A percentile compares a stretch with the other conserved stretches of the same genome.
These are phyloP conservation scores for Geoglossum cookeanum DNA, from an alignment of 2,329 filamentous ascomycete species.

Conservation along the genomic window DNA sequence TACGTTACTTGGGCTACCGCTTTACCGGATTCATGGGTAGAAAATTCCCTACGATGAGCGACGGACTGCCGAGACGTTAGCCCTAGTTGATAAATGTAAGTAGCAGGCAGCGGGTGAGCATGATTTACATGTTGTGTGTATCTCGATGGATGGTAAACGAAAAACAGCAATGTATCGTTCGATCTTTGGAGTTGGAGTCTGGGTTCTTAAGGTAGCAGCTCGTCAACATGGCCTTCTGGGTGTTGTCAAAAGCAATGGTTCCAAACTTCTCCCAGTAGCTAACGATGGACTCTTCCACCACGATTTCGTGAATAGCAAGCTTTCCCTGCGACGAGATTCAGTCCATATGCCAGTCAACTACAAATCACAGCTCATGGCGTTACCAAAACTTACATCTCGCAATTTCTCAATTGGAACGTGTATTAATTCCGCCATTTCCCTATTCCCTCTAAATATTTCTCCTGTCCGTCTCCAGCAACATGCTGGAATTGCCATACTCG, in stretches of 20 bases:
- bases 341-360: neutral
- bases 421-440: conserved; percentile 95
- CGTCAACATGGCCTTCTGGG: conserved; percentile 86
- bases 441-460: conserved; percentile 93
- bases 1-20: conserved; percentile 14
- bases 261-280: conserved; percentile 99
- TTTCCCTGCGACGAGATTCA: conserved; percentile 44
- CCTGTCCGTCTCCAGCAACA: conserved; percentile 95
- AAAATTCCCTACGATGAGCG: conserved; percentile 92
- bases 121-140: conserved; percentile 79
- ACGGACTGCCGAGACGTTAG: conserved; percentile 40
- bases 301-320: conserved; percentile 84
- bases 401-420: conserved; percentile 79
- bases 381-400: conserved; percentile 53
- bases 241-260: conserved; percentile 86
- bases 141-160: conserved; percentile 93
- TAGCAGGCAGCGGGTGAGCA: too few species aligned
- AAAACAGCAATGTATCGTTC: conserved; percentile 82
- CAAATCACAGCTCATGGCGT: neutral
- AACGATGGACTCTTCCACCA: conserved; percentile 85
- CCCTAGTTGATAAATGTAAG: conserved; percentile 16
- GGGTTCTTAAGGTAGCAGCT: conserved; percentile 82
- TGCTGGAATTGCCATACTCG: conserved; percentile 94
- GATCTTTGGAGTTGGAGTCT: conserved; percentile 44
- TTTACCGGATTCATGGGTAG: conserved; percentile 56